phyloP scores from a whole-genome alignment of 73 alveolate species.

The Diophrys sp. region DNA sequence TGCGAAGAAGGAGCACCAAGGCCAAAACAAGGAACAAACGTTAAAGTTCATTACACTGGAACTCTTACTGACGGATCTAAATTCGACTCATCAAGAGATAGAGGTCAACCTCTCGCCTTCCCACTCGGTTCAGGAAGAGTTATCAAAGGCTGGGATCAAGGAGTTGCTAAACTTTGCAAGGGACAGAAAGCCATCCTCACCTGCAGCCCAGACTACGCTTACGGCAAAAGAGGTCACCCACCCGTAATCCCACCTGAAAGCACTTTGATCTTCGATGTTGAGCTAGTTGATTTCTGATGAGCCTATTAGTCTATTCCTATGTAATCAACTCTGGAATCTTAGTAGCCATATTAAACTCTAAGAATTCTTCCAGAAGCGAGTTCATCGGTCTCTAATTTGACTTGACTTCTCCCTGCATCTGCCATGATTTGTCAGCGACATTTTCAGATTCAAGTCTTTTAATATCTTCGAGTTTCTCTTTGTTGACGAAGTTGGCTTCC shows the following conservation, averaged over 20 bases:
- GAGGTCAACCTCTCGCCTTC: conserved; percentile 62
- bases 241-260: conserved; percentile 72
- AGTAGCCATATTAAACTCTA: conserved; percentile 55
- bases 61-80: conserved; percentile 63
- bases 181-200: conserved; percentile 63
- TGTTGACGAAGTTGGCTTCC: conserved; percentile 30
- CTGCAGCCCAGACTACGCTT: conserved; percentile 58
- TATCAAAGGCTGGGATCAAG: conserved; percentile 74
- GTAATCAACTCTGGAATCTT: conserved; percentile 50
- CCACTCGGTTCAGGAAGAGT: conserved; percentile 77
- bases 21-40: conserved; percentile 31
- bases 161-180: conserved; percentile 43
- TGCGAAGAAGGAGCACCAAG: conserved; percentile 43
- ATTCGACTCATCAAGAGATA: conserved; percentile 56
- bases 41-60: conserved; percentile 69
- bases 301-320: conserved; percentile 29
- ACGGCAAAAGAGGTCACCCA: conserved; percentile 72
- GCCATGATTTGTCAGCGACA: conserved; percentile 56
- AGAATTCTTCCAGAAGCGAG: conserved; percentile 45
- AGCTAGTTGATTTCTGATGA: conserved; percentile 41
- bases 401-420: conserved; percentile 55
- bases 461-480: conserved; percentile 27
- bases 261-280: conserved; percentile 76
- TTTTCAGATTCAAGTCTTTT: conserved; percentile 44
- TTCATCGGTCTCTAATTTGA: conserved; percentile 50